Evolutionary conservation across 495 filamentous ascomycete species (phyloP), one percentile per base, ranked within the genome.

Genomic region (Hypoxylon intermedium): DNA sequence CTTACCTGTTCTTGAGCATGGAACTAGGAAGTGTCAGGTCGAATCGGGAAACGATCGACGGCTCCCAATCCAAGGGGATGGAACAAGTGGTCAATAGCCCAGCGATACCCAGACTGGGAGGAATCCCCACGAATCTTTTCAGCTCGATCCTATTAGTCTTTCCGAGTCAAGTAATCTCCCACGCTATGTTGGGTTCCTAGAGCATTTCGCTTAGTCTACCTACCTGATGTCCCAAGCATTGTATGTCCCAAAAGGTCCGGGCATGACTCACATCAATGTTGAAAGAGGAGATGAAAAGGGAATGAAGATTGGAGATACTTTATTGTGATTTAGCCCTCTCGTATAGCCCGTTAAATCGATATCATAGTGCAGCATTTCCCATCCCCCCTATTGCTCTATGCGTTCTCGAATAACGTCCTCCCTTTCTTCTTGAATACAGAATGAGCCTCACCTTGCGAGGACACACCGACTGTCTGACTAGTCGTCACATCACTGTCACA

Each of bases 11-110:
- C 28, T 51, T 42, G 24, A 58, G 44, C 37, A 49, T 37, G 3
- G 12, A 19, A 31, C 49, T 55, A 42, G 31, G 31, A 42, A 33
- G 33, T 60, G 55, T 37, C 45, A 60, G 9, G 34, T 51, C 45
- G n/a, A 41, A 60, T 41, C 26, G 9, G 56, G 62, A 11, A 60
- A 48, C 18, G 62, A 65, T 65, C 42, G 40, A 38, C 62, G 41
- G 18, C 21, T 16, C 42, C 50, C 34, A 31, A 28, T 20, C 54
- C 33, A 34, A 19, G 12, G n/a, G 55, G 26, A 48, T 16, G 45
- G 55, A 51, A 40, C 3, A 18, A 36, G 19, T 15, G 48, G 38
- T 33, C 20, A 21, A 18, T 47, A 55, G 52, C 26, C 47, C 38
- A 59, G 36, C 1, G 31, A 55, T 59, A 15, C 40, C 54, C 43